Evolutionary conservation across 495 filamentous ascomycete genomes (phyloP).

Genomic region (Penicillium atrosanguineum): DNA sequence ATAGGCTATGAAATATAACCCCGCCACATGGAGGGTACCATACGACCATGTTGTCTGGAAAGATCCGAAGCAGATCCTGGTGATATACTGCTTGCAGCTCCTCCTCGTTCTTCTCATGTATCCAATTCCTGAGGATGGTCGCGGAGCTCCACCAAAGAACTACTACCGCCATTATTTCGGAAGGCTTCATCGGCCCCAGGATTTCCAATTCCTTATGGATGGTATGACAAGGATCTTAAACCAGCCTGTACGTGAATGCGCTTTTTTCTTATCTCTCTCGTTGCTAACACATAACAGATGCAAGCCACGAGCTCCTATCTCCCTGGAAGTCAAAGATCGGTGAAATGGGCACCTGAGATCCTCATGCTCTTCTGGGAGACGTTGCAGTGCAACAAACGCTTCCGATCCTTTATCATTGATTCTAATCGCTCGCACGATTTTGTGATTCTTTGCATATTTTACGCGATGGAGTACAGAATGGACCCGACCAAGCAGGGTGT

Average conservation of each 20-base stretch:
- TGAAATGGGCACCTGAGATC: conserved; percentile 93
- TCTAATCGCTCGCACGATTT: conserved; percentile 94
- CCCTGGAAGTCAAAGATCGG: conserved; percentile 75
- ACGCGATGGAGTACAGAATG: conserved; percentile 81
- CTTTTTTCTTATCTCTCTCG: neutral
- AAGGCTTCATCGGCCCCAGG: conserved; percentile 85
- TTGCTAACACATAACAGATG: conserved; percentile 48
- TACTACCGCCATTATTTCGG: conserved; percentile 91
- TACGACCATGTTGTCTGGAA: conserved; percentile 94
- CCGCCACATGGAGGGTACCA: conserved; percentile 88
- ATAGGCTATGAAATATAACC: conserved; percentile 94
- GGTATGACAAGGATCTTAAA: conserved; percentile 93
- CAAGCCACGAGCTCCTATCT: conserved; percentile 85
- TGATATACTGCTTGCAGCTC: conserved; percentile 88
- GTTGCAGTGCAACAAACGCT: conserved; percentile 96
- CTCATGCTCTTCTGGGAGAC: conserved; percentile 98
- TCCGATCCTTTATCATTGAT: conserved; percentile 95
- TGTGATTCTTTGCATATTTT: conserved; percentile 84
- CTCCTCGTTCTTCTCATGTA: conserved; percentile 87
- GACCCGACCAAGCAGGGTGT: conserved; percentile 89
- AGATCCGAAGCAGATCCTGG: conserved; percentile 86
- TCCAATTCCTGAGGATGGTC: conserved; percentile 77
- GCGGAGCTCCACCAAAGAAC: conserved; percentile 69
- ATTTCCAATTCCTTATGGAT: conserved; percentile 97
- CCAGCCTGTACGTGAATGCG: conserved; percentile 61